Evolutionary conservation across 108 stramenopile species (phyloP), one percentile per base, ranked within the genome.

Genomic region (Cylindrotheca fusiformis): DNA sequence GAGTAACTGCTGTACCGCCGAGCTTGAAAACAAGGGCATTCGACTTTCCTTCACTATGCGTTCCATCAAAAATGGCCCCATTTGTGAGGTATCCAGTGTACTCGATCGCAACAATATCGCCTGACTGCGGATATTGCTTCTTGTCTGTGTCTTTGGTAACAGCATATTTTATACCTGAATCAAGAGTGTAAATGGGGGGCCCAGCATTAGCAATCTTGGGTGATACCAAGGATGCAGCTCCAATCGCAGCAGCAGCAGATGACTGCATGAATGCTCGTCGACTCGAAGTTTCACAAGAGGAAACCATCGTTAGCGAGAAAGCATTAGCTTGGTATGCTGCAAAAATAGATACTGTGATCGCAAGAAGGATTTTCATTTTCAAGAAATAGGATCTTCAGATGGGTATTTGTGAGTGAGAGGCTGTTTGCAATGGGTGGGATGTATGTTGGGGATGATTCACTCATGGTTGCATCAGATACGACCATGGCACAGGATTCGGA

Each of bases 21-120:
- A 93, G 67, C 67, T 88, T 79, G 74, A 90, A 93, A 23, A 85
- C 59, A 5, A 93, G 74, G 12, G 81, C 87, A 51, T 88, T 90
- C 17, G 58, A 32, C 71, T 86, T 90, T 33, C 92, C 92, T 55
- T 83, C 79, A 26, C 82, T 60, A 59, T 93, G 92, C n/a, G 88
- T 88, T n/a, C 82, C 82, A 68, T 93, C 92, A 60, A 90, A 93
- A 52, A 93, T 93, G 5, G 80, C 69, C 18, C 92, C 92, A 56
- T 83, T 82, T 1, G 82, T 52, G 3, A 93, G 67, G 50, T 93
- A 93, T 24, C 92, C 92, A 32, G 92, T 93, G 83, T 90, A 93
- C 50, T 89, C 88, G 60, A 93, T 81, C 24, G 81, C 92, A 21
- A 87, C 81, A 48, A 93, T 86, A 50, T 93, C 92, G 20, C 87